Evolutionary conservation across 345 rosid species (phyloP).

Genomic region (Arabidopsis thaliana): TAIR10.1 NC_003076.8:17145001-17145500

Average conservation of each 20-base stretch:
- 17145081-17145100: constrained; percentile 26
- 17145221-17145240: constrained; percentile 7
- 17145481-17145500: too few species aligned
- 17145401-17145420: too few species aligned
- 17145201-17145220: constrained; percentile 7
- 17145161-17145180: constrained; percentile 2
- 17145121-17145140: constrained; percentile 20
- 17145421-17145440: too few species aligned
- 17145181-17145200: background rate
- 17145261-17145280: too few species aligned
- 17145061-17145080: constrained; percentile 29
- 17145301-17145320: too few species aligned
- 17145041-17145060: constrained; percentile 24
- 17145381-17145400: too few species aligned
- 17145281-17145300: too few species aligned
- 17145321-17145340: too few species aligned
- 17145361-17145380: too few species aligned
- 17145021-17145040: constrained; percentile 22
- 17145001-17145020: constrained; percentile 17
- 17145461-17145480: too few species aligned
- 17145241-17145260: constrained; percentile 10
- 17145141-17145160: constrained; percentile 11
- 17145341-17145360: too few species aligned
- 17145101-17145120: constrained; percentile 24
- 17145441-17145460: too few species aligned